Conservation (phyloP, 78 protist species). For the Trichosphaerium sp. region DNA sequence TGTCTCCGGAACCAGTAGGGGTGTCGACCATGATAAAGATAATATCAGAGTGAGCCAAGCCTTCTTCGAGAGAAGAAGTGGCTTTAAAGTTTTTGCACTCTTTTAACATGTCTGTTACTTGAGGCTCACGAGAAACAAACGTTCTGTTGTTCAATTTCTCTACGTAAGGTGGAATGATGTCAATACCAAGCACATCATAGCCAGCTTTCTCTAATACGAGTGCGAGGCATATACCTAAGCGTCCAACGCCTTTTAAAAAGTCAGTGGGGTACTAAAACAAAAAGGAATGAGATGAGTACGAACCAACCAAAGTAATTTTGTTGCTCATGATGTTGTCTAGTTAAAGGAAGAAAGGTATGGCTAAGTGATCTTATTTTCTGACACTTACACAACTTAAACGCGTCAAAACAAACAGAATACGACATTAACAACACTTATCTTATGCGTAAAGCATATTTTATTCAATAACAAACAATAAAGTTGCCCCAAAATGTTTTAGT, state of each 20-base stretch:
- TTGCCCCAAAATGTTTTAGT: too few relatives aligned
- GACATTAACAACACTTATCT: too few relatives aligned
- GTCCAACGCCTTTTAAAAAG: constrained; percentile 33
- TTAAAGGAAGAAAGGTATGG: too few relatives aligned
- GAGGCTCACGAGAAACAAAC: constrained; percentile 9
- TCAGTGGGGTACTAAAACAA: too few relatives aligned
- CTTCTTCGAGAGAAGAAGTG: constrained; percentile 14
- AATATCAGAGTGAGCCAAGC: background rate
- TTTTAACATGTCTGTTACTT: constrained; percentile 5
- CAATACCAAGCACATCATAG: constrained; percentile 43
- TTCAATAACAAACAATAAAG: too few relatives aligned
- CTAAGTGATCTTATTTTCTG: too few relatives aligned
- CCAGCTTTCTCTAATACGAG: constrained; percentile 30
- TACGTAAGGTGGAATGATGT: constrained; percentile 19
- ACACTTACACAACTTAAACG: too few relatives aligned
- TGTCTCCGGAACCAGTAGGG: constrained; percentile 13
- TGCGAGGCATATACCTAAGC: constrained; percentile 43
- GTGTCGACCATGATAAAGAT: constrained; percentile 15
- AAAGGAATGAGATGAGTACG: too few relatives aligned
- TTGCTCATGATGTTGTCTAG: too few relatives aligned
- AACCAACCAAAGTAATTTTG: too few relatives aligned
- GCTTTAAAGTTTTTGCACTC: constrained; percentile 12
- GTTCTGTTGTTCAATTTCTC: constrained; percentile 13
- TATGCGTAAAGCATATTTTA: too few relatives aligned
- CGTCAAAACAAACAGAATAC: too few relatives aligned